phyloP scores from a whole-genome alignment of 306 rosid genomes.

The Coriaria nepalensis region DNA sequence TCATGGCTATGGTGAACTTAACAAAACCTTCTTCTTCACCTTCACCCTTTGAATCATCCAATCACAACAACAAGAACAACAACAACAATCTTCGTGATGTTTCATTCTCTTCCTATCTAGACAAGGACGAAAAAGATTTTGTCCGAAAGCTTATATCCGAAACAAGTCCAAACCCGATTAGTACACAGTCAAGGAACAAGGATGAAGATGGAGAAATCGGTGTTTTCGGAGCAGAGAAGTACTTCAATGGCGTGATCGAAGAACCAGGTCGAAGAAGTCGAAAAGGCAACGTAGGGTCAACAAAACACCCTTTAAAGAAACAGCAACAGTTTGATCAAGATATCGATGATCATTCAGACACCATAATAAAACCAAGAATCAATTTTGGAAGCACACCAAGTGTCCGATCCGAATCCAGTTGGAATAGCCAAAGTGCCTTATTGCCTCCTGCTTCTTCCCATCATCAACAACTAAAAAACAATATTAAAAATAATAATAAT shows the following conservation, averaged over 20 bases:
- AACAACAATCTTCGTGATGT: slow-evolving; percentile 2
- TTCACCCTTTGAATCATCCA: background rate
- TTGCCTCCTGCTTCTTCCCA: slow-evolving; percentile 2
- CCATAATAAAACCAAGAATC: slow-evolving; percentile 13
- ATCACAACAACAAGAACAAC: too few species aligned
- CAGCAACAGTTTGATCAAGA: slow-evolving; percentile 7
- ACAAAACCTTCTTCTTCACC: slow-evolving; percentile 3
- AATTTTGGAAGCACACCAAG: slow-evolving; percentile 47
- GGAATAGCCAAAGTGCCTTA: slow-evolving; percentile 63
- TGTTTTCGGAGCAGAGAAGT: slow-evolving; percentile 75
- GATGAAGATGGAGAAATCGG: slow-evolving; percentile 76
- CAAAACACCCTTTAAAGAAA: slow-evolving; percentile 1
- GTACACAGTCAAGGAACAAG: background rate
- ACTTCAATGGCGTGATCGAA: slow-evolving; percentile 66
- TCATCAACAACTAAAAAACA: too few species aligned
- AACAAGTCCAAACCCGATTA: slow-evolving; percentile 1
- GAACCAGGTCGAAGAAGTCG: background rate
- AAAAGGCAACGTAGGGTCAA: too few species aligned
- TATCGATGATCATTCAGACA: background rate
- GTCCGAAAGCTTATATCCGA: slow-evolving; percentile 7
- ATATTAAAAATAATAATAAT: too few species aligned
- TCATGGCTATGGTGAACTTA: slow-evolving; percentile 9
- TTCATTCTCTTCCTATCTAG: slow-evolving; percentile 10
- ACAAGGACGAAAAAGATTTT: slow-evolving; percentile 8
- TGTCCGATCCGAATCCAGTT: slow-evolving; percentile 58